These are phyloP conservation scores for Tulasnella sp. DNA, from an alignment of 768 basidiomycete species.

Conservation along the genomic window DNA sequence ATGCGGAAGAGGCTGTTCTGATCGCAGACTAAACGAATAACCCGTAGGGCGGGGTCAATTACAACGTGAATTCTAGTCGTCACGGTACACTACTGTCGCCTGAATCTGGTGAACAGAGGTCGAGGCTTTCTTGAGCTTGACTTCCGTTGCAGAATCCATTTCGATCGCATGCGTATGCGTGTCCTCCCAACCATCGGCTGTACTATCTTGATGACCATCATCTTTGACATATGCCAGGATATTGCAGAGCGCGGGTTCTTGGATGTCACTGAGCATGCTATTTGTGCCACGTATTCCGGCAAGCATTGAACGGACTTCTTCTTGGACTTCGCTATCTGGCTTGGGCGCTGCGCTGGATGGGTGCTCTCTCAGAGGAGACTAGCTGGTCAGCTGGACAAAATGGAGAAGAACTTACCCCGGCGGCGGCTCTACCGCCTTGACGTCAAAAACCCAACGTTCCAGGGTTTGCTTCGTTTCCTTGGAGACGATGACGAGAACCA, in stretches of 20 bases:
- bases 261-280: constrained; percentile 19
- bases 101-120: constrained; percentile 11
- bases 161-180: constrained; percentile 11
- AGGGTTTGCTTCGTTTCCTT: constrained; percentile 16
- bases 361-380: neutral
- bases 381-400: constrained; percentile 1
- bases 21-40: neutral
- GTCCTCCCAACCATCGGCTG: constrained; percentile 14
- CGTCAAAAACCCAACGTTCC: constrained; percentile 19
- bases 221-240: constrained; percentile 15
- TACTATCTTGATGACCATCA: neutral
- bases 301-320: constrained; percentile 13
- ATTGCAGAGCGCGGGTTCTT: constrained; percentile 19
- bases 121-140: constrained; percentile 17
- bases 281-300: constrained; percentile 17
- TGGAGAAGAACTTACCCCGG: neutral
- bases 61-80: neutral
- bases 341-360: neutral
- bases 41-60: neutral
- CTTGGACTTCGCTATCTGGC: constrained; percentile 3
- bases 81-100: constrained; percentile 9
- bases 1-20: neutral
- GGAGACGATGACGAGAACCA: constrained; percentile 16
- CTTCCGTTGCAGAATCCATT: constrained; percentile 7
- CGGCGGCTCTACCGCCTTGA: constrained; percentile 2